Conservation (phyloP, 495 filamentous ascomycete genomes). For the Hypoxylon subgilvum region DNA sequence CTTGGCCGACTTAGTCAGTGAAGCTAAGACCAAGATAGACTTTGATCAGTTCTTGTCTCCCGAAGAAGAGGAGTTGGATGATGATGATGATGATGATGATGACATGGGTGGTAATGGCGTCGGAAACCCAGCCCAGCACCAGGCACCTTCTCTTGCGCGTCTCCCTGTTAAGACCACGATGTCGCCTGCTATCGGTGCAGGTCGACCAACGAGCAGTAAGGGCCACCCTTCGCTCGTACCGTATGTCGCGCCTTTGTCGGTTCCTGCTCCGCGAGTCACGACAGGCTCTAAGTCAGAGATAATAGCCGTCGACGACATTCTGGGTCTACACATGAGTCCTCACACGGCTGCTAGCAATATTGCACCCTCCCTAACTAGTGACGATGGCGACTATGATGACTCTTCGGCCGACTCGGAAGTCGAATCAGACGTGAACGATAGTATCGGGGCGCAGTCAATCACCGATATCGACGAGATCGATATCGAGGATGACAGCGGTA, state of each 20-base stretch:
- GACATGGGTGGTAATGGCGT: conserved; percentile 41
- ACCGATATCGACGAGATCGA: conserved; percentile 59
- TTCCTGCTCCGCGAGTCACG: conserved; percentile 32
- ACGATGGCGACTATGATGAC: conserved; percentile 79
- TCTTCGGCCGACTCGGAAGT: conserved; percentile 53
- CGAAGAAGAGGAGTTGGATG: conserved; percentile 56
- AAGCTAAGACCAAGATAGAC: conserved; percentile 63
- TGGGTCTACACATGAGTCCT: conserved; percentile 74
- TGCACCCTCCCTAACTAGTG: conserved; percentile 85
- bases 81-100: conserved; percentile 57
- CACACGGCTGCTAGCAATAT: conserved; percentile 79
- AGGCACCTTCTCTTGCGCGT: conserved; percentile 53
- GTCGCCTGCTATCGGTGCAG: conserved; percentile 55
- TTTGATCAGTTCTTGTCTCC: conserved; percentile 55
- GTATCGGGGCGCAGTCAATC: conserved; percentile 48
- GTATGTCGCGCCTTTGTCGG: conserved; percentile 45
- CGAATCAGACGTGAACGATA: conserved; percentile 51
- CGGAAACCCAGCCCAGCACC: conserved; percentile 39
- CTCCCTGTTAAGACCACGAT: conserved; percentile 65
- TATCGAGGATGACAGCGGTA: conserved; percentile 50
- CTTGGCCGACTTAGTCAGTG: conserved; percentile 63
- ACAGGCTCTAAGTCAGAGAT: conserved; percentile 45
- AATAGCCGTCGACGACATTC: conserved; percentile 54
- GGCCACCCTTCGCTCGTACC: conserved; percentile 45
- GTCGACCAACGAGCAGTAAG: conserved; percentile 64